Conservation (phyloP, 768 basidiomycete species). For the Agaricus subrufescens region DNA sequence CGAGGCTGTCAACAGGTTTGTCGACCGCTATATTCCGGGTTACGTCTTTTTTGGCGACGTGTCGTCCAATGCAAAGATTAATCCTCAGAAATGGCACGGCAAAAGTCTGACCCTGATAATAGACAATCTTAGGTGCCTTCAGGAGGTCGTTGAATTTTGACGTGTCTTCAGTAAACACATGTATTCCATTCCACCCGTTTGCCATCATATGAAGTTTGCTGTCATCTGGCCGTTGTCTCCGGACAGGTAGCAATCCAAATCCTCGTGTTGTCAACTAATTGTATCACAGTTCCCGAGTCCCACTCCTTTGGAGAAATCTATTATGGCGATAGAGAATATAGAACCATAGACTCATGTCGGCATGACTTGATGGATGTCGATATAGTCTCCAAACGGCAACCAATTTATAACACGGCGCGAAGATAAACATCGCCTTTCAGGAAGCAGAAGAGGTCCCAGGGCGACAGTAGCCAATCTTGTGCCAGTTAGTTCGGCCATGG, state of each 20-base stretch:
- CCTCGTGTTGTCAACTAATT: not conserved
- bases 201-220: not conserved
- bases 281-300: not conserved
- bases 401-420: not conserved
- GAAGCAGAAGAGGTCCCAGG: not conserved
- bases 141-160: slow-evolving; percentile 38
- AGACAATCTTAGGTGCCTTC: slow-evolving; percentile 46
- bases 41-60: slow-evolving; percentile 15
- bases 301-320: not conserved
- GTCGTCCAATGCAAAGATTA: not conserved
- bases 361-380: not conserved
- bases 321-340: not conserved
- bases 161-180: not conserved
- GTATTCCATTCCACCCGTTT: not conserved
- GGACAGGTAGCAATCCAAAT: not conserved
- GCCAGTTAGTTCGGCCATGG: not conserved
- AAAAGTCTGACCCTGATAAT: slow-evolving; percentile 50
- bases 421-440: not conserved
- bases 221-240: not conserved
- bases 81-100: slow-evolving; percentile 27
- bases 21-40: slow-evolving; percentile 72
- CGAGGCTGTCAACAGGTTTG: slow-evolving; percentile 48
- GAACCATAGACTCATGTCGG: not conserved
- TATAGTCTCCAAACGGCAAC: not conserved
- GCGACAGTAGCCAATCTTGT: not conserved